A percentile compares a stretch with the other conserved stretches of the same genome.
Evolutionary conservation across 1,284 basidiomycete genomes (phyloP).

Genomic region (Leccinum subspadiceum): DNA sequence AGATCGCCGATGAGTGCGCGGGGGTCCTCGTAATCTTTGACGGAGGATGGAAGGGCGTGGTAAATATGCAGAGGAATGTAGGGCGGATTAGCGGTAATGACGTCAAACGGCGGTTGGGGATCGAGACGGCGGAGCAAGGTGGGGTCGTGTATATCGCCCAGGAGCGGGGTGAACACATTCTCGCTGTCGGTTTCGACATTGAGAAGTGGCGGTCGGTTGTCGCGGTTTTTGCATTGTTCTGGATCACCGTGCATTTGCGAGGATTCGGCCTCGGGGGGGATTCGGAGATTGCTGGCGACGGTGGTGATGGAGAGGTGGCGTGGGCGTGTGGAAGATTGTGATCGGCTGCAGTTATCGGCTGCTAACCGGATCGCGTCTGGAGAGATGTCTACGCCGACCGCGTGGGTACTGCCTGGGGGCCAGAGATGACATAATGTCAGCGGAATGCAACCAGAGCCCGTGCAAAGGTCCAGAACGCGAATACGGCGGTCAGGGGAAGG

Average conservation of each 20-base stretch:
- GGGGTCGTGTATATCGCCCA: constrained; percentile 48
- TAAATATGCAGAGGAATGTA: constrained; percentile 79
- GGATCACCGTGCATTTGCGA: not conserved
- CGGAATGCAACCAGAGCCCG: constrained; percentile 87
- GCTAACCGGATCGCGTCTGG: constrained; percentile 69
- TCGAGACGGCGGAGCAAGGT: constrained; percentile 33
- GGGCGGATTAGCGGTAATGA: constrained; percentile 92
- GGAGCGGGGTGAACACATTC: constrained; percentile 49
- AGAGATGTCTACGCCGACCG: constrained; percentile 74
- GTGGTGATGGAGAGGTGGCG: not conserved
- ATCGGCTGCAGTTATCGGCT: constrained; percentile 60
- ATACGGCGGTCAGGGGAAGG: constrained; percentile 42
- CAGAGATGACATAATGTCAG: constrained; percentile 71
- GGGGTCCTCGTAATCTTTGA: constrained; percentile 77
- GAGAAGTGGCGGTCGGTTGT: too few relatives aligned
- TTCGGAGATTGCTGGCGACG: constrained; percentile 14
- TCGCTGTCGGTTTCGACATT: not conserved
- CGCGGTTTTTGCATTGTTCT: not conserved
- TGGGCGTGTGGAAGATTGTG: constrained; percentile 35
- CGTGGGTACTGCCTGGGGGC: constrained; percentile 47
- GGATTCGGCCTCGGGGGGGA: not conserved
- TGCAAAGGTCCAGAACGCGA: constrained; percentile 81
- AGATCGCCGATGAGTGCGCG: constrained; percentile 78
- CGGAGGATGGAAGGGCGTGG: constrained; percentile 59
- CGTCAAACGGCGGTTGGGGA: constrained; percentile 54